Evolutionary conservation across 1,284 basidiomycete genomes (phyloP), one percentile per base, ranked within the genome.

Genomic region (Uromyces viciae-fabae): DNA sequence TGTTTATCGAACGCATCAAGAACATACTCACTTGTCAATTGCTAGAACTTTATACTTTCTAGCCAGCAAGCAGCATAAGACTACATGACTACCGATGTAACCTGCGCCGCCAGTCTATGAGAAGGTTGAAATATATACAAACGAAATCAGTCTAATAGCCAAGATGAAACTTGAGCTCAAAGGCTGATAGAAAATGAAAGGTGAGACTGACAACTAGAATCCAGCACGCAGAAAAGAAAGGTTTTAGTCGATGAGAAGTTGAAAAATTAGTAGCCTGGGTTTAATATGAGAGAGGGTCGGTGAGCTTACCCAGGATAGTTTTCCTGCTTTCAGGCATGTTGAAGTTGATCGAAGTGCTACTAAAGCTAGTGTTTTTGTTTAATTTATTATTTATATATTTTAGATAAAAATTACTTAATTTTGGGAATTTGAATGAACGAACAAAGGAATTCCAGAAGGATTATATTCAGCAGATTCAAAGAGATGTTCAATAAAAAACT

Each of bases 71-170:
- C 97, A 88, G 75, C 90, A 89, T 83, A 93, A 92, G 83, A 95
- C 91, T 85, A 97, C 92, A 87, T 98, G 95, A 60, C 94, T 95
- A 85, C 92, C 93, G 83, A 94, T 94, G 86, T 94, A 94, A 72
- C 93, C 93, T 82, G 92, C 91, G 77, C 92, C 93, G 69, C 92
- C 92, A 82, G 92, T 93, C 71, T 74, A 31, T 7, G 38, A 36
- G 69, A 36, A 73, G 17, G 19, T 19, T 62, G 1, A 62, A n/a
- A 33, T 28, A 31, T 19, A 43, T 19, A 58, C 7, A 58, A 11
- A 17, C 22, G 52, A 58, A 36, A 36, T 66, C 49, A 78, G 42
- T 0, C 25, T 33, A 46, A 31, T 25, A 31, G n/a, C 15, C 14
- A 69, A 15, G 31, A 22, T 11, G 38, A 56, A 0, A 25, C 17